Evolutionary conservation across 164 flowering plant species (phyloP).

Genomic region (Chimonanthus praecox): DNA sequence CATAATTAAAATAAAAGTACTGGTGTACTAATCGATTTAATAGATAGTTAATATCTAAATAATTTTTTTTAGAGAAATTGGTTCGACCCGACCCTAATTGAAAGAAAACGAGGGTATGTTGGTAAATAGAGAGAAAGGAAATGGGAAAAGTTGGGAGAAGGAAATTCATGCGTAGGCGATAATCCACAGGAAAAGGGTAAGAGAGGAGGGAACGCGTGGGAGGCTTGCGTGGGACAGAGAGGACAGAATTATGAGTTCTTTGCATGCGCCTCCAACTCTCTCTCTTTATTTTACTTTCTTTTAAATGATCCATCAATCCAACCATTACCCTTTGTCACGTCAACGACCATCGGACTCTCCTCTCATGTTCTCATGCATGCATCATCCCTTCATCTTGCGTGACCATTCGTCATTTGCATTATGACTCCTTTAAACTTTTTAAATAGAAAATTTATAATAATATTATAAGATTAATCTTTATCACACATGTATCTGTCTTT

Average conservation of each 20-base stretch:
- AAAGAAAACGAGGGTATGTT: neutral
- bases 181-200: conserved; percentile 9
- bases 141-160: neutral
- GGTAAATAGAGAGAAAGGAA: neutral
- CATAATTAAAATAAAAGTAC: too few species aligned
- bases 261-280: conserved; percentile 24
- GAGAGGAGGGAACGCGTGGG: conserved; percentile 1
- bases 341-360: neutral
- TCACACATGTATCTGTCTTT: too few species aligned
- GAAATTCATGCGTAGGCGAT: conserved; percentile 13
- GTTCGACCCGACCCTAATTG: neutral
- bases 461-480: too few species aligned
- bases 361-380: neutral
- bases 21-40: too few species aligned
- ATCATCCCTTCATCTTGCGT: too few species aligned
- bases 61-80: neutral
- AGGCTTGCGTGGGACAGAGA: conserved; percentile 14
- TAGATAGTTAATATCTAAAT: too few species aligned
- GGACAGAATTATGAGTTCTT: conserved; percentile 43
- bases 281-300: neutral
- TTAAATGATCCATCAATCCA: conserved; percentile 5
- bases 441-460: too few species aligned
- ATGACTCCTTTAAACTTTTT: too few species aligned
- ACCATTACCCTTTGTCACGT: neutral
- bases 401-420: too few species aligned